Percentiles rank a stretch among this genome's conserved stretches.
phyloP scores from a whole-genome alignment of 2,329 filamentous ascomycete genomes.

The Cladophialophora immunda region DNA sequence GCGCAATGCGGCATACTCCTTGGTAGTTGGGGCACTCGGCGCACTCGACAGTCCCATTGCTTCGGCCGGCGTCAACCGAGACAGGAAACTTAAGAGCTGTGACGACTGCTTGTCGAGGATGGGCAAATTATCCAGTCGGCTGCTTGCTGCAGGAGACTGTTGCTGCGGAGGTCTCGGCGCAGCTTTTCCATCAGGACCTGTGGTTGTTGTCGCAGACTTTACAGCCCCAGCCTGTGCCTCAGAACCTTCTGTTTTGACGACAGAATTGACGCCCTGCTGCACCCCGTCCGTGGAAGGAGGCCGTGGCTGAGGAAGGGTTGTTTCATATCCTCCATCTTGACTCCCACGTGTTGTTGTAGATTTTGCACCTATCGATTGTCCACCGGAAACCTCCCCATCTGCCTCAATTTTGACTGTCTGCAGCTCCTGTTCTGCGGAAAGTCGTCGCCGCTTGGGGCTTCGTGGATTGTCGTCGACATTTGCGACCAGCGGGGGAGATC shows the following conservation, averaged over 20 bases:
- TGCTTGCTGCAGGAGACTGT: conserved; percentile 21
- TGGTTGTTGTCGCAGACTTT: conserved; percentile 6
- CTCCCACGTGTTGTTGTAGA: conserved; percentile 1
- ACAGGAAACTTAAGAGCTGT: conserved; percentile 27
- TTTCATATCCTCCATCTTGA: conserved; percentile 13
- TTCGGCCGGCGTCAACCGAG: conserved; percentile 47
- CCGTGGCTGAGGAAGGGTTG: conserved; percentile 29
- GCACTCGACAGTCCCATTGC: conserved; percentile 65
- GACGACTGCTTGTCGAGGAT: conserved; percentile 68
- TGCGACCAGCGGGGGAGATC: background rate
- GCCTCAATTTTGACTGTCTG: conserved; percentile 2
- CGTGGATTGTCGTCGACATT: conserved; percentile 33
- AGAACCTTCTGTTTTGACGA: background rate
- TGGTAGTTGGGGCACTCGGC: conserved; percentile 63
- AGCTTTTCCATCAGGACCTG: conserved; percentile 6
- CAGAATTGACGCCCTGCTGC: conserved; percentile 42
- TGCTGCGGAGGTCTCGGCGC: conserved; percentile 16
- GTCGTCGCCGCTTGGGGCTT: conserved; percentile 36
- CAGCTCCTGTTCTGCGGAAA: conserved; percentile 51
- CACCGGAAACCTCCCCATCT: background rate
- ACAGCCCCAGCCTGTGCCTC: background rate
- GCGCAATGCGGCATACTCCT: conserved; percentile 69
- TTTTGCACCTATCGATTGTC: background rate
- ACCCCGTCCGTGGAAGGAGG: conserved; percentile 46
- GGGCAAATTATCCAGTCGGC: conserved; percentile 68